Evolutionary conservation across 768 basidiomycete genomes (phyloP).

Genomic region (Udeniomyces megalosporus): DNA sequence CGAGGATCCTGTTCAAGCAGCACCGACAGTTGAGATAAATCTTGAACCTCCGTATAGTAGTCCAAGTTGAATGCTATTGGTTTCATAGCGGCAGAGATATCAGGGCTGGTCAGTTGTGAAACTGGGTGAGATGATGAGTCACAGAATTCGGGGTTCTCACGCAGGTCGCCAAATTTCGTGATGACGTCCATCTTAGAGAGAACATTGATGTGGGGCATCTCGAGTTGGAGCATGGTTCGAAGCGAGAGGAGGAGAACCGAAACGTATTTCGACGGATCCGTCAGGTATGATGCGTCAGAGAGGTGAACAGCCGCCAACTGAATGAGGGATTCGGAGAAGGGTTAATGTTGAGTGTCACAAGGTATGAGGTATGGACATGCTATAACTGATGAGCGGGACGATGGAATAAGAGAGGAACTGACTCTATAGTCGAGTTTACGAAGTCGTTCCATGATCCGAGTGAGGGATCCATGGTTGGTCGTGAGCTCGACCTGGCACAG

Average conservation of each 20-base stretch:
- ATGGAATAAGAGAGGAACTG: slow-evolving; percentile 28
- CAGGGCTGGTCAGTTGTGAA: too few relatives aligned
- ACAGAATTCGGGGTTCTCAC: slow-evolving; percentile 34
- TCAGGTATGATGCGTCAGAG: slow-evolving; percentile 93
- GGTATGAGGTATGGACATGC: not conserved
- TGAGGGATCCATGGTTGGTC: slow-evolving; percentile 84
- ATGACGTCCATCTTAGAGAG: slow-evolving; percentile 91
- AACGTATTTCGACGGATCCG: slow-evolving; percentile 87
- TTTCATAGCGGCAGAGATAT: too few relatives aligned
- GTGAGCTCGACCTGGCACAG: slow-evolving; percentile 60
- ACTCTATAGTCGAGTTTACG: slow-evolving; percentile 70
- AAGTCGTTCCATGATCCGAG: slow-evolving; percentile 55
- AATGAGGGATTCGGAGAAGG: not conserved
- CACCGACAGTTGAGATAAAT: slow-evolving; percentile 72
- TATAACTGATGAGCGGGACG: not conserved
- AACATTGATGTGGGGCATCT: slow-evolving; percentile 95
- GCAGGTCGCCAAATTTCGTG: slow-evolving; percentile 73
- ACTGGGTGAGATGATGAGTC: not conserved
- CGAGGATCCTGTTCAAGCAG: slow-evolving; percentile 41
- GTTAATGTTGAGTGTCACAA: not conserved
- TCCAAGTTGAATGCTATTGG: slow-evolving; percentile 80
- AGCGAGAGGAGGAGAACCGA: slow-evolving; percentile 80
- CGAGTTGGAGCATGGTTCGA: slow-evolving; percentile 93
- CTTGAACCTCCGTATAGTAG: slow-evolving; percentile 96
- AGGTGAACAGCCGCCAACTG: slow-evolving; percentile 88